phyloP scores from a whole-genome alignment of 2,329 filamentous ascomycete genomes.

The Colletotrichum abscissum region DNA sequence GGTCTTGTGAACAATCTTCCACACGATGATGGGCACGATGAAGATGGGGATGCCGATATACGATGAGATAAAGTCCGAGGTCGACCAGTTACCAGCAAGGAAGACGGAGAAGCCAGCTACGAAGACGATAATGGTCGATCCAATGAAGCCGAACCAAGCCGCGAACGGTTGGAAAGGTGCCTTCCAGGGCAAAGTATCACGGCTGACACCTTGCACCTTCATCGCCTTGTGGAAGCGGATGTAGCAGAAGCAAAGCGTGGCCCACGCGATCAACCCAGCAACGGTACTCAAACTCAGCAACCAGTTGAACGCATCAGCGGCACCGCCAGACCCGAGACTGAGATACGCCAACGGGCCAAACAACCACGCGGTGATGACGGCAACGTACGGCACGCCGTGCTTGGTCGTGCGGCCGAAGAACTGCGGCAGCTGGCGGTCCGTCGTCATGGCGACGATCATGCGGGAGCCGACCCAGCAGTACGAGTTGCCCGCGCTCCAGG shows the following conservation, averaged over 20 bases:
- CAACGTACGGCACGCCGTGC: slow-evolving; percentile 56
- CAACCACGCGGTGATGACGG: slow-evolving; percentile 50
- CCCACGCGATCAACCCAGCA: slow-evolving; percentile 56
- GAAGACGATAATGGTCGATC: slow-evolving; percentile 56
- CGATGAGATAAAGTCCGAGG: slow-evolving; percentile 67
- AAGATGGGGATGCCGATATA: slow-evolving; percentile 76
- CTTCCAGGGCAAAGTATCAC: slow-evolving; percentile 52
- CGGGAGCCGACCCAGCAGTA: slow-evolving; percentile 55
- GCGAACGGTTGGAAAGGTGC: slow-evolving; percentile 56
- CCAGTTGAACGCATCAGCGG: slow-evolving; percentile 57
- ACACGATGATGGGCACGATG: slow-evolving; percentile 52
- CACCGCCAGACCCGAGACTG: slow-evolving; percentile 57
- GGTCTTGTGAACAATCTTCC: slow-evolving; percentile 47
- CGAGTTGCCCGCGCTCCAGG: slow-evolving; percentile 56
- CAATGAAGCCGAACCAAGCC: slow-evolving; percentile 55
- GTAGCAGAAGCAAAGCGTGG: slow-evolving; percentile 55
- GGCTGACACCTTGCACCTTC: slow-evolving; percentile 50
- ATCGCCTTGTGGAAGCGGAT: slow-evolving; percentile 55
- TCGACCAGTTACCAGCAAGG: slow-evolving; percentile 67
- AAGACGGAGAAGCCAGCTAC: slow-evolving; percentile 74
- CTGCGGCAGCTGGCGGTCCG: slow-evolving; percentile 42
- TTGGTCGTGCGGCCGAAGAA: slow-evolving; percentile 50
- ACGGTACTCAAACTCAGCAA: slow-evolving; percentile 58
- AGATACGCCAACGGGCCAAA: slow-evolving; percentile 55
- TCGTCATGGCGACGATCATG: slow-evolving; percentile 50